phyloP scores from a whole-genome alignment of 2,329 filamentous ascomycete species.

The Monosporascus ibericus region DNA sequence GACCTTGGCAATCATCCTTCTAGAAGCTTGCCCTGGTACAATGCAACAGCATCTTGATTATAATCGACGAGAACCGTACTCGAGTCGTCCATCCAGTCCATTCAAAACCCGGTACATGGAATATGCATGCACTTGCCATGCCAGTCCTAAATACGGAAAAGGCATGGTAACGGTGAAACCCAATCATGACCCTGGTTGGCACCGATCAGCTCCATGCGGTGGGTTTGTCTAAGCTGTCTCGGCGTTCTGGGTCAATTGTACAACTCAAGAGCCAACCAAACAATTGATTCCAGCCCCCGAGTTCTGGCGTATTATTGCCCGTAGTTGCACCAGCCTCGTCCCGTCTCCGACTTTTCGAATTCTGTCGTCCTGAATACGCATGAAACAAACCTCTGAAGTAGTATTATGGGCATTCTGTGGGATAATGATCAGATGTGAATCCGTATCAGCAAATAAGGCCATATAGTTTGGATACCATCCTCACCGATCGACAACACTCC shows the following conservation, averaged over 20 bases:
- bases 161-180: background rate
- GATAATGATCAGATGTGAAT: background rate
- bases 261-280: background rate
- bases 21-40: slow-evolving; percentile 5
- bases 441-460: background rate
- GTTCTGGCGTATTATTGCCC: background rate
- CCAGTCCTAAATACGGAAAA: background rate
- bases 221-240: background rate
- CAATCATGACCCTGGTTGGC: background rate
- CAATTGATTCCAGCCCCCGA: background rate
- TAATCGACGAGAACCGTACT: too few relatives aligned
- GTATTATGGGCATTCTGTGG: background rate
- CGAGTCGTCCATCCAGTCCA: too few relatives aligned
- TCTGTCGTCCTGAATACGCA: background rate
- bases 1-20: slow-evolving; percentile 5
- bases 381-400: background rate
- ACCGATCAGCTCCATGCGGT: background rate
- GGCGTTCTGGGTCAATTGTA: background rate
- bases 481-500: too few relatives aligned
- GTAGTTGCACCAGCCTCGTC: too few relatives aligned
- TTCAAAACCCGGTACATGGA: background rate
- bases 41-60: too few relatives aligned
- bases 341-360: too few relatives aligned
- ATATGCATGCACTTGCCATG: background rate
- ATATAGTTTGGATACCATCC: too few relatives aligned